phyloP scores from a whole-genome alignment of 345 rosid species.

The Dimocarpus longan region DNA sequence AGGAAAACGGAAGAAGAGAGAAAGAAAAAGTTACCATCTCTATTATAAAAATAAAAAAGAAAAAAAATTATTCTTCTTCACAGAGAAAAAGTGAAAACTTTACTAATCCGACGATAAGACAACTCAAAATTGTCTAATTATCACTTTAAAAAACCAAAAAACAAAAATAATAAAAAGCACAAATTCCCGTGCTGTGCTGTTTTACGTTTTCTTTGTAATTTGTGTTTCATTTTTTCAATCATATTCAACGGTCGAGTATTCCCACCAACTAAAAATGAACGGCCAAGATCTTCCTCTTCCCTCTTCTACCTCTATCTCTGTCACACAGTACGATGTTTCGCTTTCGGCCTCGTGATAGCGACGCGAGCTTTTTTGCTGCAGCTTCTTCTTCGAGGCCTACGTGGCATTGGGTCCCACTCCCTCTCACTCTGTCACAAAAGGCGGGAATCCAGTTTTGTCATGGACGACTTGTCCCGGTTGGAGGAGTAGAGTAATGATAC shows the following conservation, averaged over 20 bases:
- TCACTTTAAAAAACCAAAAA: not conserved
- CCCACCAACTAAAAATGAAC: constrained; percentile 15
- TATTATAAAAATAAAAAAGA: not conserved
- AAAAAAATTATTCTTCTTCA: constrained; percentile 4
- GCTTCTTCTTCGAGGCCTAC: constrained; percentile 15
- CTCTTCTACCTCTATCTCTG: not conserved
- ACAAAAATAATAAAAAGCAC: constrained; percentile 19
- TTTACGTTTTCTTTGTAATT: not conserved
- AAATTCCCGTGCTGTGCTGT: constrained; percentile 23
- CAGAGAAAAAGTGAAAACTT: constrained; percentile 2
- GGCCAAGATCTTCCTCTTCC: constrained; percentile 30
- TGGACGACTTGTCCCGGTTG: not conserved
- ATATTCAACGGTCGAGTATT: constrained; percentile 30
- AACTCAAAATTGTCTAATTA: not conserved
- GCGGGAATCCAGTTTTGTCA: constrained; percentile 38
- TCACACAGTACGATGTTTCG: constrained; percentile 45
- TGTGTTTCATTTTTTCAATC: not conserved
- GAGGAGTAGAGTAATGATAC: not conserved
- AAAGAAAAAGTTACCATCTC: too few relatives aligned
- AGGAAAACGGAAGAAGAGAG: too few relatives aligned
- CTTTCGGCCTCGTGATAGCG: constrained; percentile 61
- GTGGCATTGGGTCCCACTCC: constrained; percentile 37
- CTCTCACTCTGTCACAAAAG: constrained; percentile 13
- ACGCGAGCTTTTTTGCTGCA: constrained; percentile 22
- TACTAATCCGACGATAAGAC: constrained; percentile 25